Conservation (phyloP, 176 grass and related monocot species). For the Saccharum spontaneum region DNA sequence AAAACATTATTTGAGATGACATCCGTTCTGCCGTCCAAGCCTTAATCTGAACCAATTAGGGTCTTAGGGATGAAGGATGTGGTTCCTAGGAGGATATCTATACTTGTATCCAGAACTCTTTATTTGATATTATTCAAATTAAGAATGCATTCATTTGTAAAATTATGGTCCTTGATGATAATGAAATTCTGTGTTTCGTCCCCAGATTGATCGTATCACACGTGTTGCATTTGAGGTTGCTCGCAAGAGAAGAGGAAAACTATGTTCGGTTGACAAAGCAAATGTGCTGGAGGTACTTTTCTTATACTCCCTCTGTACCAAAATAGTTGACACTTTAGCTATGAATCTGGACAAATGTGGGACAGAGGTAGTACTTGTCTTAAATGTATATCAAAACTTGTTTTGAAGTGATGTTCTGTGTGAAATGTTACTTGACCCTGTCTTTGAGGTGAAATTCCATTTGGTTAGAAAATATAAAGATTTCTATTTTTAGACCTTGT, state of each 20-base stretch:
- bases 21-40: neutral
- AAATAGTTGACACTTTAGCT: too few species aligned
- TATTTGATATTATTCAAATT: conserved; percentile 14
- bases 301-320: neutral
- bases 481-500: conserved; percentile 3
- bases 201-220: conserved; percentile 83
- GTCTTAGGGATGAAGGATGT: neutral
- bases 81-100: neutral
- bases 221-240: conserved; percentile 87
- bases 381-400: conserved; percentile 3
- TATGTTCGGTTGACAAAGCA: conserved; percentile 95
- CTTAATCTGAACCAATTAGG: neutral
- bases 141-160: neutral
- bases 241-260: conserved; percentile 67
- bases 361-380: neutral
- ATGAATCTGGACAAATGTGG: too few species aligned
- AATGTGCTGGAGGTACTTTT: conserved; percentile 86
- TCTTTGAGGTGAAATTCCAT: neutral
- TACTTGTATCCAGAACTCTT: neutral
- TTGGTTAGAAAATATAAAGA: neutral
- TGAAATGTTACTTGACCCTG: neutral
- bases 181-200: neutral
- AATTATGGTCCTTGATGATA: conserved; percentile 14
- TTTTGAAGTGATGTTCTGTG: conserved; percentile 3
- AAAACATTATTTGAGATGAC: neutral